Percentiles rank a stretch among this genome's conserved stretches.
Evolutionary conservation across 106 monocot genomes (phyloP).

Genomic region (Posidonia australis): DNA sequence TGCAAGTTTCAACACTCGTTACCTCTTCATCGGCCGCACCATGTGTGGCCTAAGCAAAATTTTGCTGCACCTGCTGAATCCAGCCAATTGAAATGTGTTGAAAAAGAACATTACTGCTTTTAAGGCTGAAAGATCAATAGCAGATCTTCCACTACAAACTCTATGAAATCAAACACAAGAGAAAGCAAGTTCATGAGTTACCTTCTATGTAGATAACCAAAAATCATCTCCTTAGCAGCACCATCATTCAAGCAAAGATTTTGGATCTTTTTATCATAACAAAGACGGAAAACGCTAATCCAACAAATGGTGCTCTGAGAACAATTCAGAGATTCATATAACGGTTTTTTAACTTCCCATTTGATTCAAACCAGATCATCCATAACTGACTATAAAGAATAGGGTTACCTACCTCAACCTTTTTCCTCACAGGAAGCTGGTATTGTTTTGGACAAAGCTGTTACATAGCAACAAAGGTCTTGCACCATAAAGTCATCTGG

Average conservation of each 20-base stretch:
- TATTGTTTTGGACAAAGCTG: conserved; percentile 60
- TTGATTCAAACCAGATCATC: conserved; percentile 1
- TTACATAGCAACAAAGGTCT: conserved; percentile 51
- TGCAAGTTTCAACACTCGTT: no score
- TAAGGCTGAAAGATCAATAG: no score
- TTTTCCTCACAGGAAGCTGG: conserved; percentile 24
- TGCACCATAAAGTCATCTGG: conserved; percentile 26
- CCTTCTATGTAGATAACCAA: conserved; percentile 1
- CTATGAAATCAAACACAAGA: background rate
- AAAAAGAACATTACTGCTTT: no score
- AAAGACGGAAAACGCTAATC: conserved; percentile 1
- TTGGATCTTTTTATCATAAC: conserved; percentile 1
- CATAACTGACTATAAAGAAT: background rate
- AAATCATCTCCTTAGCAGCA: background rate
- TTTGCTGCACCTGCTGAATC: no score
- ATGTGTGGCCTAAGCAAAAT: no score
- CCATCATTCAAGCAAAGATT: conserved; percentile 3
- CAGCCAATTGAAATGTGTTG: no score
- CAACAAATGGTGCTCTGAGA: conserved; percentile 2
- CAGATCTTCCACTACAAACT: no score
- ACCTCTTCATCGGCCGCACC: no score
- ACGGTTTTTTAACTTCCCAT: background rate
- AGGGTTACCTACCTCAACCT: conserved; percentile 59
- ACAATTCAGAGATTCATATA: conserved; percentile 1
- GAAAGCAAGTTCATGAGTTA: background rate